These are phyloP conservation scores for Myriangium duriaei DNA, from an alignment of 2,329 filamentous ascomycete species.

Conservation along the genomic window DNA sequence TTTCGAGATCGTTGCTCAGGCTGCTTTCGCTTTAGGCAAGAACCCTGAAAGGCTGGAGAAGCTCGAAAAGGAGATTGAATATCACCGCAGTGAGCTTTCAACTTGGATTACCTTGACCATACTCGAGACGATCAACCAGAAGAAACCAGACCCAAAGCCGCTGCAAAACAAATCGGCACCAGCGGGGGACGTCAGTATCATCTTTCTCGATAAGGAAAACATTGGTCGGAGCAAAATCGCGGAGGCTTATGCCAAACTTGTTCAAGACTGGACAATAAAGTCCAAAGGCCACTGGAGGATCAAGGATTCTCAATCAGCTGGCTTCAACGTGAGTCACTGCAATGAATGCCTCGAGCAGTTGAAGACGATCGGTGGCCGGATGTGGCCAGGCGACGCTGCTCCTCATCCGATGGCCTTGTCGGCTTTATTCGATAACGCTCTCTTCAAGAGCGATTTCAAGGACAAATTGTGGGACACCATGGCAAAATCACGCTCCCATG, in stretches of 20 bases:
- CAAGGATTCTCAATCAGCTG: neutral
- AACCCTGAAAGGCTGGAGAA: neutral
- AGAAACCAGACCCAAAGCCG: no score
- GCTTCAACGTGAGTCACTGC: constrained; percentile 1
- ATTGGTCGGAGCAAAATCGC: constrained; percentile 4
- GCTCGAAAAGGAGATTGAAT: neutral
- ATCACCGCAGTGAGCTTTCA: neutral
- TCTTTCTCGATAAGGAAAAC: constrained; percentile 8
- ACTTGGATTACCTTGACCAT: neutral
- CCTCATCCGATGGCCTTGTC: neutral
- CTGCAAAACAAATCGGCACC: neutral
- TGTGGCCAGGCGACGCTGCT: neutral
- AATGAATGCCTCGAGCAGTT: neutral
- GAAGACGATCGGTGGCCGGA: neutral
- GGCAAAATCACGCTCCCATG: neutral
- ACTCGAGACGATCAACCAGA: neutral
- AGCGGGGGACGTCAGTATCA: constrained; percentile 4
- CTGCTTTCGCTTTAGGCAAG: neutral
- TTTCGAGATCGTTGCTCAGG: neutral
- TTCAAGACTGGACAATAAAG: constrained; percentile 2
- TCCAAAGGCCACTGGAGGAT: neutral
- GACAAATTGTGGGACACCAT: neutral
- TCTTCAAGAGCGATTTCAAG: constrained; percentile 4
- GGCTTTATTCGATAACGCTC: constrained; percentile 5
- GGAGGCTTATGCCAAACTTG: constrained; percentile 5